Evolutionary conservation across 176 grass and related monocot species (phyloP), one percentile per base, ranked within the genome.

Genomic region (Ensete glaucum): DNA sequence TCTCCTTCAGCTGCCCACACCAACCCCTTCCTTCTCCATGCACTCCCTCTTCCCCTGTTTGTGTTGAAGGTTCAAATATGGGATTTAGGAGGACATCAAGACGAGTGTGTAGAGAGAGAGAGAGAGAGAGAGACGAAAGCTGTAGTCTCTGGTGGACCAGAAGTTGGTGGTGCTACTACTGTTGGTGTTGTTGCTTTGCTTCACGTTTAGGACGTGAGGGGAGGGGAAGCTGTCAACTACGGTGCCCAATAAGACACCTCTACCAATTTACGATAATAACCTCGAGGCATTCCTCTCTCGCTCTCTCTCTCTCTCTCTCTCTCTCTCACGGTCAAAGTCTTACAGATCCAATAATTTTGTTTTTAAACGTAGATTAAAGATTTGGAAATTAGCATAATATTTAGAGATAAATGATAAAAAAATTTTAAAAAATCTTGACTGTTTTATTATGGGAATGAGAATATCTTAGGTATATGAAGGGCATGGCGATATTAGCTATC

Each of bases 1-100:
- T 73, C 50, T 88, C 85, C 91, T 84, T 79, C 80, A 62, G 88
- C 88, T 88, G 89, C 85, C 85, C 43, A n/a, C 34, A 50, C 34
- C 29, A 17, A 9, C 9, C 8, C 29, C 20, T 50, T 70, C 20
- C 57, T 8, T 60, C 57, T 50, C 29, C 13, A 43, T 6, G 34
- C 34, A 43, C 19, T 17, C 66, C 8, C 19, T 43, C 66, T 69
- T 50, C 15, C 34, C 12, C 34, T 49, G 19, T 29, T 69, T 50
- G 15, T 16, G 19, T 49, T 43, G 9, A 8, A 49, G 15, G 29
- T 50, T 8, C 20, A 25, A 29, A 65, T 22, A 11, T 22, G 21
- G 22, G 63, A 25, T 29, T 22, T 12, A 65, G 34, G 34, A 43
- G 34, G 34, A 43, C 34, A 65, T 65, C 12, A 65, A 65, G 11